phyloP scores from a whole-genome alignment of 2,329 filamentous ascomycete species.

The Claviceps sp. region DNA sequence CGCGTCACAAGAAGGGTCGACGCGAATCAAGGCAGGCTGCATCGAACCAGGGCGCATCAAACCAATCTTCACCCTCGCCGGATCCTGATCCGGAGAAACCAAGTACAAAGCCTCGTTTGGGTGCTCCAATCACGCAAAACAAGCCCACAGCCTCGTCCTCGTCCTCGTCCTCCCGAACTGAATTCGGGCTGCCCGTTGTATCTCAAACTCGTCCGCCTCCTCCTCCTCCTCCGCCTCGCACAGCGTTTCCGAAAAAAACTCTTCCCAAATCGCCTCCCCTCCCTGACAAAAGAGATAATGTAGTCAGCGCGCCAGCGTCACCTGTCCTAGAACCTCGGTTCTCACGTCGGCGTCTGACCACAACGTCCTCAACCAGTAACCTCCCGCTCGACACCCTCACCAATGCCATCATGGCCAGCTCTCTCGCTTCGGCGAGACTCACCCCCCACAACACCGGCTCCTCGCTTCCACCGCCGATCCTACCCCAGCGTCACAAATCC shows the following conservation, averaged over 20 bases:
- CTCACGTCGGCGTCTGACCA: slow-evolving; percentile 14
- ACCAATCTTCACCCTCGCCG: slow-evolving; percentile 12
- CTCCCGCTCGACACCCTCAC: slow-evolving; percentile 53
- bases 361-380: slow-evolving; percentile 17
- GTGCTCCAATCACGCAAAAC: background rate
- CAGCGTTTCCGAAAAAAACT: background rate
- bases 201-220: background rate
- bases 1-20: background rate
- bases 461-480: slow-evolving; percentile 20
- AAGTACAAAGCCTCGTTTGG: slow-evolving; percentile 7
- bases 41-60: too few species aligned
- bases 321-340: slow-evolving; percentile 20
- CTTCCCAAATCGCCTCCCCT: slow-evolving; percentile 5
- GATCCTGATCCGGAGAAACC: slow-evolving; percentile 16
- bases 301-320: slow-evolving; percentile 20
- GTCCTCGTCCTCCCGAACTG: slow-evolving; percentile 6
- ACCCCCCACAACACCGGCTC: slow-evolving; percentile 27
- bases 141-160: background rate
- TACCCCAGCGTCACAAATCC: slow-evolving; percentile 30
- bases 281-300: slow-evolving; percentile 6
- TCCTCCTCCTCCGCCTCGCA: slow-evolving; percentile 3
- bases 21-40: slow-evolving; percentile 8
- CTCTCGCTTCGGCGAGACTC: slow-evolving; percentile 51
- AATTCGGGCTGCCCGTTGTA: slow-evolving; percentile 6
- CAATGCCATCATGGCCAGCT: slow-evolving; percentile 62